Percentiles rank a stretch among this genome's conserved stretches.
These are phyloP conservation scores for Elsinoe fawcettii DNA, from an alignment of 2,329 filamentous ascomycete species.

Conservation along the genomic window DNA sequence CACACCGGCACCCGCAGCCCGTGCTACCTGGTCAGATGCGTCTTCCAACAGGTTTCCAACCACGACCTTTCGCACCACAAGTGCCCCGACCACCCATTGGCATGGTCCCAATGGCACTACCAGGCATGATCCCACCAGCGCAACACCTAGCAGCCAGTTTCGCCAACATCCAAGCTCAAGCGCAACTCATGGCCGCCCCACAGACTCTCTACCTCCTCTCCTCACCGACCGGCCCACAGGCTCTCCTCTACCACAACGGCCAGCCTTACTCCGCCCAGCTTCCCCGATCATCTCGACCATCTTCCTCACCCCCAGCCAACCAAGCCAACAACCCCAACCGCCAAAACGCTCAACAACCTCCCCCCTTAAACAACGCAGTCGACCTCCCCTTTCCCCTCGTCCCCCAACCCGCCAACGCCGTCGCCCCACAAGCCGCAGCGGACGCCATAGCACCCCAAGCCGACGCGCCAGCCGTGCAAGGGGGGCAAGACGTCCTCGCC, in stretches of 20 bases:
- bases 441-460: too few relatives aligned
- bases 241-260: conserved; percentile 35
- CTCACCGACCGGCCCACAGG: conserved; percentile 39
- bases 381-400: conserved; percentile 3
- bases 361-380: conserved; percentile 1
- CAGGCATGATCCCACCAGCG: not conserved
- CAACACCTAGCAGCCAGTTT: not conserved
- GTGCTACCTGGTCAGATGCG: not conserved
- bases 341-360: conserved; percentile 1
- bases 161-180: conserved; percentile 18
- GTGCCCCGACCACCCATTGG: not conserved
- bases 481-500: conserved; percentile 17
- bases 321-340: not conserved
- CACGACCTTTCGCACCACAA: not conserved
- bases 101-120: not conserved
- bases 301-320: not conserved
- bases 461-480: conserved; percentile 17
- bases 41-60: not conserved
- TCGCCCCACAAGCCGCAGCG: conserved; percentile 6
- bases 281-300: not conserved
- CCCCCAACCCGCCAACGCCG: not conserved
- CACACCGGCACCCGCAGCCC: not conserved
- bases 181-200: conserved; percentile 19
- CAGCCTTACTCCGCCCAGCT: conserved; percentile 25
- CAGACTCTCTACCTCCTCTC: conserved; percentile 35